Conservation (phyloP, 1,284 basidiomycete genomes). For the Coriolopsis trogii region DNA sequence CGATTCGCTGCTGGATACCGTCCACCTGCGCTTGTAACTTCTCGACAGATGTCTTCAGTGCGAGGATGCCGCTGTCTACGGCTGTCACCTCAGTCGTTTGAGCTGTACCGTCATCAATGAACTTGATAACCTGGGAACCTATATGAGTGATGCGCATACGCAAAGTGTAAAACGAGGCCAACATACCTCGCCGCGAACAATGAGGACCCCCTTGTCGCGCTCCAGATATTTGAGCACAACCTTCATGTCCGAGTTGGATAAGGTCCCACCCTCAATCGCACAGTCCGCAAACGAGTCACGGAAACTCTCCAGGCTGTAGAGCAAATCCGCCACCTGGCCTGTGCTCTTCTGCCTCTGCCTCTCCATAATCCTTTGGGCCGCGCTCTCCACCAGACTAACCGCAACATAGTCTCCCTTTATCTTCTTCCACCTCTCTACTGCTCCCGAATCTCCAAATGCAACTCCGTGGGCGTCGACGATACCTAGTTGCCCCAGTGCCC, state of each 20-base stretch:
- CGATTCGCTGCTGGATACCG: conserved; percentile 65
- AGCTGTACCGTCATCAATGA: conserved; percentile 44
- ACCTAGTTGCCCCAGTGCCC: conserved; percentile 80
- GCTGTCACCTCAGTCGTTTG: conserved; percentile 57
- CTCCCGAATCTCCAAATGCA: conserved; percentile 46
- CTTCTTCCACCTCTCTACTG: conserved; percentile 66
- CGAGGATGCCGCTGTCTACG: conserved; percentile 75
- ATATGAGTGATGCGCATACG: too few species aligned
- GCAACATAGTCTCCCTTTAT: conserved; percentile 79
- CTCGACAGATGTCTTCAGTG: conserved; percentile 68
- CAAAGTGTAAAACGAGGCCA: conserved; percentile 3
- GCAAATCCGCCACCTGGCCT: conserved; percentile 57
- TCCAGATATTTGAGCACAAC: conserved; percentile 79
- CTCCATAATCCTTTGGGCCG: conserved; percentile 62
- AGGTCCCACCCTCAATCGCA: conserved; percentile 43
- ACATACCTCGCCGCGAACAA: conserved; percentile 67
- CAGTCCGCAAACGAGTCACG: conserved; percentile 55
- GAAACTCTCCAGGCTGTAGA: conserved; percentile 72
- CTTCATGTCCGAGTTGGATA: conserved; percentile 65
- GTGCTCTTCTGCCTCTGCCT: conserved; percentile 50
- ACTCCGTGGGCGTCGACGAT: conserved; percentile 65
- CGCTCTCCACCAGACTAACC: conserved; percentile 62
- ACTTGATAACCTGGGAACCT: conserved; percentile 78
- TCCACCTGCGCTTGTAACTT: conserved; percentile 71
- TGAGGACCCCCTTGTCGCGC: conserved; percentile 69